These are phyloP conservation scores for Lactifluus echinatus DNA, from an alignment of 768 basidiomycete species.

Conservation along the genomic window DNA sequence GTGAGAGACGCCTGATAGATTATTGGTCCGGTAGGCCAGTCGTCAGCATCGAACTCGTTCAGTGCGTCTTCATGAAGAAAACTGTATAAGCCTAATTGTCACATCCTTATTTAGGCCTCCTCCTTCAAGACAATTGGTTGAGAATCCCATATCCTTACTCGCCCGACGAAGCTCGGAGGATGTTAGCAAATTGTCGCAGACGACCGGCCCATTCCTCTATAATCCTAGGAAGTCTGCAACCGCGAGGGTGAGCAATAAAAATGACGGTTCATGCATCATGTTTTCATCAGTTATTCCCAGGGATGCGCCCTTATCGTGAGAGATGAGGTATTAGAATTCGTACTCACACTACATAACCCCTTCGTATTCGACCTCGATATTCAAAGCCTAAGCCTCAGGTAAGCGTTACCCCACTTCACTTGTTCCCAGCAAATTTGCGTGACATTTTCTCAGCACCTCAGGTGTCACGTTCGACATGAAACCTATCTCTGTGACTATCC, in stretches of 20 bases:
- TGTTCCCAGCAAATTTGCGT: not conserved
- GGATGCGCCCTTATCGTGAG: constrained; percentile 63
- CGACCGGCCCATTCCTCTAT: constrained; percentile 80
- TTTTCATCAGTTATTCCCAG: constrained; percentile 27
- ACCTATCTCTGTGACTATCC: constrained; percentile 54
- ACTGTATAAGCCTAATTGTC: constrained; percentile 6
- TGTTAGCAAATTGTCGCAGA: constrained; percentile 36
- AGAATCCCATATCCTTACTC: constrained; percentile 58
- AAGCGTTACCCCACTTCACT: constrained; percentile 10
- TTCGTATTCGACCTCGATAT: constrained; percentile 89
- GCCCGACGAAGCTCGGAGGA: constrained; percentile 33
- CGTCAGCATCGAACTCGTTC: constrained; percentile 65
- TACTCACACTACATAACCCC: constrained; percentile 81
- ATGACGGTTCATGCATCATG: not conserved
- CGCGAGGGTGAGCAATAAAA: constrained; percentile 39
- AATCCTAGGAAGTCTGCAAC: constrained; percentile 66
- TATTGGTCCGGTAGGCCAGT: constrained; percentile 86
- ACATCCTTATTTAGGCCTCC: constrained; percentile 44
- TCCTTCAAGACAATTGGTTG: constrained; percentile 57
- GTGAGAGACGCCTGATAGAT: constrained; percentile 57
- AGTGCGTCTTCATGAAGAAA: constrained; percentile 41
- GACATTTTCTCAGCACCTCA: constrained; percentile 52
- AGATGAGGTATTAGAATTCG: constrained; percentile 75
- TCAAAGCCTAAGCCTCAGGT: constrained; percentile 77
- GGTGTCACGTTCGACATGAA: constrained; percentile 69